phyloP scores from a whole-genome alignment of 306 rosid species.

The Gastrolobium bilobum region DNA sequence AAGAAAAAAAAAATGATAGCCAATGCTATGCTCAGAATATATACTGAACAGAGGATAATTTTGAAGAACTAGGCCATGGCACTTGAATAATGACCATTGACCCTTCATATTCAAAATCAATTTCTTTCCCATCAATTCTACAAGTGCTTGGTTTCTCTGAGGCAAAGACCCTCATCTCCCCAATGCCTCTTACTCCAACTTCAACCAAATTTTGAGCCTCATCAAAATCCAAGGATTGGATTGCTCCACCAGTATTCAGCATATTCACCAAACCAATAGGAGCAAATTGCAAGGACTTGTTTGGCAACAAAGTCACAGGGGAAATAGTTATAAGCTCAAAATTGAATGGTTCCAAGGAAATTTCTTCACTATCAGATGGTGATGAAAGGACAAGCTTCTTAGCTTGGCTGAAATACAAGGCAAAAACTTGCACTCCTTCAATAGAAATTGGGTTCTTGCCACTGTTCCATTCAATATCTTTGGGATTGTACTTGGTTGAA shows the following conservation, averaged over 20 bases:
- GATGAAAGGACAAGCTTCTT: constrained; percentile 70
- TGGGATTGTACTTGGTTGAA: constrained; percentile 62
- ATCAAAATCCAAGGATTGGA: constrained; percentile 64
- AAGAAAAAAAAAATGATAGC: not conserved
- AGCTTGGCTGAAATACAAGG: constrained; percentile 70
- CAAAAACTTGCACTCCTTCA: constrained; percentile 64
- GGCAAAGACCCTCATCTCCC: constrained; percentile 83
- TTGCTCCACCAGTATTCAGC: constrained; percentile 91
- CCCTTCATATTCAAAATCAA: constrained; percentile 64
- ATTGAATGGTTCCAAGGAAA: constrained; percentile 85
- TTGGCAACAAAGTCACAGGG: constrained; percentile 61
- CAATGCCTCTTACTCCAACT: constrained; percentile 75
- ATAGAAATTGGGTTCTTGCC: constrained; percentile 70
- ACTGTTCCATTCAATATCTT: constrained; percentile 85
- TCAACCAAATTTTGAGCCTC: constrained; percentile 51
- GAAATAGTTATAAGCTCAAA: constrained; percentile 87
- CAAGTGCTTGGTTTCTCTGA: constrained; percentile 72
- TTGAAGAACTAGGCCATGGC: constrained; percentile 81
- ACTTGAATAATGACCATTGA: constrained; percentile 72
- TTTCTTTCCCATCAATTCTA: constrained; percentile 63
- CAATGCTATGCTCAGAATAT: constrained; percentile 48
- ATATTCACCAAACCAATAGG: constrained; percentile 89
- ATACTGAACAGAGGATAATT: constrained; percentile 65
- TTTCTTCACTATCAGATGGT: constrained; percentile 60
- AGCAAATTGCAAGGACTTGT: constrained; percentile 66